Conservation (phyloP, 1,139 yeast genomes). For the Magnusiomyces starmeri region DNA sequence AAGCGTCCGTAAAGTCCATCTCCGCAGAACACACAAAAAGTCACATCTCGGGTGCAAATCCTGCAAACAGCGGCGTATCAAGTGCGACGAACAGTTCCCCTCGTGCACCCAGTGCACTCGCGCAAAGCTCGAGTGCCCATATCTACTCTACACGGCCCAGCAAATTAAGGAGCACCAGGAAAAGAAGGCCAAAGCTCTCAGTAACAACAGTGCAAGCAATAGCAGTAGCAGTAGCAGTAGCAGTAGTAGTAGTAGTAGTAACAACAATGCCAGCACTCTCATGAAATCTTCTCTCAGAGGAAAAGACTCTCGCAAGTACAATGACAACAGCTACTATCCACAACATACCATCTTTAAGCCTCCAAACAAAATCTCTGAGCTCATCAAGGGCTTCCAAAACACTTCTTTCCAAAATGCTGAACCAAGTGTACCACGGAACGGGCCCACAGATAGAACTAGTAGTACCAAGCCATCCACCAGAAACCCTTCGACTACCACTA, state of each 20-base stretch:
- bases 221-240: not conserved
- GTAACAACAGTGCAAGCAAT: slow-evolving; percentile 5
- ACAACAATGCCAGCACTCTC: not conserved
- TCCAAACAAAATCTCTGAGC: not conserved
- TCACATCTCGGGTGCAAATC: slow-evolving; percentile 52
- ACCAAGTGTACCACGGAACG: not conserved
- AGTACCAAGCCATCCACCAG: not conserved
- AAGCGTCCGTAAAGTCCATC: slow-evolving; percentile 24
- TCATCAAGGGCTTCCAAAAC: not conserved
- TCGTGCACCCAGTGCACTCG: slow-evolving; percentile 53
- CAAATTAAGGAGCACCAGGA: slow-evolving; percentile 20
- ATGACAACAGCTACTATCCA: not conserved
- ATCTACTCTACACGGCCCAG: slow-evolving; percentile 23
- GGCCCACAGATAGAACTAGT: not conserved
- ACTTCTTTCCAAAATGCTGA: not conserved
- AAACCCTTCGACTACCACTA: not conserved
- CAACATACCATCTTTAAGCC: not conserved
- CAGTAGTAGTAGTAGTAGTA: not conserved
- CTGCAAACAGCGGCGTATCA: slow-evolving; percentile 58
- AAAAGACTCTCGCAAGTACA: not conserved
- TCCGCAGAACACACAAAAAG: slow-evolving; percentile 55
- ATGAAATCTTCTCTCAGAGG: not conserved
- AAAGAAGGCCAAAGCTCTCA: slow-evolving; percentile 8
- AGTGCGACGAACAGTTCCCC: slow-evolving; percentile 61
- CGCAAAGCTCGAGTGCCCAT: slow-evolving; percentile 39